A percentile compares a stretch with the other conserved stretches of the same genome.
Evolutionary conservation across 805 yeast genomes (phyloP).

Genomic region (Ogataea thermomethanolica): DNA sequence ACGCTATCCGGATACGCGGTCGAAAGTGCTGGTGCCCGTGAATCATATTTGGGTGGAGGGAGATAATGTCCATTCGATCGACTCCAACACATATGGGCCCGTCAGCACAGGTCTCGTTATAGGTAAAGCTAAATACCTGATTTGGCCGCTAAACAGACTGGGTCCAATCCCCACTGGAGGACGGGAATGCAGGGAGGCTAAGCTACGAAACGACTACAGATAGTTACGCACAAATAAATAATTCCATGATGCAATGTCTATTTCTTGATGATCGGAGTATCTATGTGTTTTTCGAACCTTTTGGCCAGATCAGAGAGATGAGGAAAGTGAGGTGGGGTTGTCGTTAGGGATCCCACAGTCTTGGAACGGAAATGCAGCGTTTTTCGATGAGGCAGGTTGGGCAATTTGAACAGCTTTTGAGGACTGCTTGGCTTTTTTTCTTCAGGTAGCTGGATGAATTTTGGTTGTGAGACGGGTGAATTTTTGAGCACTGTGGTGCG

Average conservation of each 20-base stretch:
- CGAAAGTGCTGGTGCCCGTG: conserved; percentile 59
- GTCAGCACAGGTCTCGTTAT: conserved; percentile 74
- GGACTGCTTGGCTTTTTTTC: conserved; percentile 2
- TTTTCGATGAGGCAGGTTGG: conserved; percentile 19
- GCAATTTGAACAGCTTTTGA: conserved; percentile 18
- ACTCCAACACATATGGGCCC: conserved; percentile 87
- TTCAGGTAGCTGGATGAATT: background rate
- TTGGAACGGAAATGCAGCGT: conserved; percentile 25
- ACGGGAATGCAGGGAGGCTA: conserved; percentile 42
- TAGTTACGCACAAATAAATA: background rate
- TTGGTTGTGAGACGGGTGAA: conserved; percentile 3
- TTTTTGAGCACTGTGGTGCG: conserved; percentile 9
- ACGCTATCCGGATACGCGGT: conserved; percentile 63
- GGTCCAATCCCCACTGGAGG: conserved; percentile 52
- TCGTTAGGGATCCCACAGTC: conserved; percentile 23
- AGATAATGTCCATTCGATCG: conserved; percentile 80
- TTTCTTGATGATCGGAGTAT: conserved; percentile 30
- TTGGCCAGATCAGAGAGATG: conserved; percentile 17
- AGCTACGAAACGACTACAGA: conserved; percentile 11
- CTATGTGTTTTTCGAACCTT: conserved; percentile 26
- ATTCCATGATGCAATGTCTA: conserved; percentile 6
- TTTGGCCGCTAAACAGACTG: conserved; percentile 67
- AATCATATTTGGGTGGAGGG: conserved; percentile 95
- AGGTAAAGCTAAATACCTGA: conserved; percentile 66
- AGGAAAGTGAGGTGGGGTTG: conserved; percentile 16